phyloP scores from a whole-genome alignment of 2,329 filamentous ascomycete species.

The Colletotrichum sp. region DNA sequence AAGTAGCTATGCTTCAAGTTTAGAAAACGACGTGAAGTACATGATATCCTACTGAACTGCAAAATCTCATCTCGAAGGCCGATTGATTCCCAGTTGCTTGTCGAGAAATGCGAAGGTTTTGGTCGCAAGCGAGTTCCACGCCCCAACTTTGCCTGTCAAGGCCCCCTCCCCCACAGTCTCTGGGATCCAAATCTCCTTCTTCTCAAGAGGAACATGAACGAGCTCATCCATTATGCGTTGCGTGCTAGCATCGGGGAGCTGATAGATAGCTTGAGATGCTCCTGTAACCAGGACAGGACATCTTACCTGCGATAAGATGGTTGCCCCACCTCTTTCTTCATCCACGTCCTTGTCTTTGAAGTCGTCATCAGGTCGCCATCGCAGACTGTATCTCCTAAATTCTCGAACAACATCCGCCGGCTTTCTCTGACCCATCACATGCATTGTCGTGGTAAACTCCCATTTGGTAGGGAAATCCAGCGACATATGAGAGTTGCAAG shows the following conservation, averaged over 20 bases:
- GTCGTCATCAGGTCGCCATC: background rate
- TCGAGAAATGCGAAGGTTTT: background rate
- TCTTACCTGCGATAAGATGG: background rate
- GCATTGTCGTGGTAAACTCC: background rate
- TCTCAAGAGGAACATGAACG: background rate
- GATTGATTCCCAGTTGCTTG: background rate
- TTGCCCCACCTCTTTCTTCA: background rate
- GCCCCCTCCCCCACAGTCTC: background rate
- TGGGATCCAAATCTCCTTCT: background rate
- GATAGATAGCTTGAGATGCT: background rate
- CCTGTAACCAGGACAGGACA: background rate
- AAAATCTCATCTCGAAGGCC: background rate
- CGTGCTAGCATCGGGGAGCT: background rate
- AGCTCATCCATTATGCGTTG: background rate
- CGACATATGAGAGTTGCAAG: background rate
- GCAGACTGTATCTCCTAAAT: background rate
- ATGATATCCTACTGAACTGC: fast-evolving
- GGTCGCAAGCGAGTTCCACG: background rate
- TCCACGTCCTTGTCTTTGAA: background rate
- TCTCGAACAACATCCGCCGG: background rate
- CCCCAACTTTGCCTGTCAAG: background rate
- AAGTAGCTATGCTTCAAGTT: background rate
- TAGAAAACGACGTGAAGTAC: fast-evolving
- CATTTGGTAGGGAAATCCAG: background rate
- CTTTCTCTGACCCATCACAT: background rate